phyloP scores from a whole-genome alignment of 495 filamentous ascomycete species.

The Astrocystis sublimbata region DNA sequence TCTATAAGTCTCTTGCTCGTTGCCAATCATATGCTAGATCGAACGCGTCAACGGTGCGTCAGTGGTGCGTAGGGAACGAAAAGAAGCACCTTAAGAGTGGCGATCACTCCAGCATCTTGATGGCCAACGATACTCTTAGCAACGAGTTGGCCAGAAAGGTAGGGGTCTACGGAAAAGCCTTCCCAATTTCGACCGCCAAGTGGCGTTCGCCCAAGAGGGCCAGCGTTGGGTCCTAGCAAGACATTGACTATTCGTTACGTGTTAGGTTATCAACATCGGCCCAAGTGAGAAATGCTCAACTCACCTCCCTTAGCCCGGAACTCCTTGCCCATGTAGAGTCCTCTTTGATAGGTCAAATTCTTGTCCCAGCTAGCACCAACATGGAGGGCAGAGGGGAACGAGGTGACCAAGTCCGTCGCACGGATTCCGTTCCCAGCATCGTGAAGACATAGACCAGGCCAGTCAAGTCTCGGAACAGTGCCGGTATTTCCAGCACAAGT shows the following conservation, averaged over 20 bases:
- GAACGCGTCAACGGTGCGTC: conserved; percentile 4
- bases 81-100: conserved; percentile 50
- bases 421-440: conserved; percentile 66
- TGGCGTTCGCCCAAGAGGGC: conserved; percentile 54
- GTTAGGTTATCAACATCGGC: not conserved
- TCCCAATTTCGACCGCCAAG: conserved; percentile 60
- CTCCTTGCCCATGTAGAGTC: conserved; percentile 55
- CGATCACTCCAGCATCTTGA: conserved; percentile 56
- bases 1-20: conserved; percentile 69
- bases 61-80: not conserved
- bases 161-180: conserved; percentile 51
- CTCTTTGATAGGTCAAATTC: conserved; percentile 51
- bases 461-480: conserved; percentile 54
- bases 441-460: conserved; percentile 62
- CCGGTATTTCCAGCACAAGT: conserved; percentile 54
- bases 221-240: conserved; percentile 67
- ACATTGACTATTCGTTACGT: conserved; percentile 63
- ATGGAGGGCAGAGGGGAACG: conserved; percentile 58
- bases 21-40: conserved; percentile 58
- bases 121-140: conserved; percentile 49
- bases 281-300: not conserved
- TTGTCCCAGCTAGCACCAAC: conserved; percentile 60
- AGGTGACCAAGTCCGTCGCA: conserved; percentile 61
- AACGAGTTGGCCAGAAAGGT: conserved; percentile 49
- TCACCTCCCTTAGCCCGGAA: conserved; percentile 58